Evolutionary conservation across 2,329 filamentous ascomycete genomes (phyloP).

Genomic region (Diaporthe sp.): DNA sequence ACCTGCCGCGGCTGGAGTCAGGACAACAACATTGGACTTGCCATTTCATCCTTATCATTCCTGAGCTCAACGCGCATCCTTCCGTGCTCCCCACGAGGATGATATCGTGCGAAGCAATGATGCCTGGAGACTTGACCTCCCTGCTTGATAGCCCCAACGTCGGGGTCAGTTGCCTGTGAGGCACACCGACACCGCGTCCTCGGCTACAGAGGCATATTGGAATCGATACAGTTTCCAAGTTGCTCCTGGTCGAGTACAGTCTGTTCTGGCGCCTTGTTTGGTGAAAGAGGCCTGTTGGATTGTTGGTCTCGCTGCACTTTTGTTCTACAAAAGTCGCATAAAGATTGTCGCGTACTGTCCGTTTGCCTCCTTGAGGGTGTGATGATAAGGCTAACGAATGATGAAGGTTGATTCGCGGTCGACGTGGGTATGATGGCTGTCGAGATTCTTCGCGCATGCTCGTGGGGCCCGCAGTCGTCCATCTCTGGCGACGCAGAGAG

Average conservation of each 20-base stretch:
- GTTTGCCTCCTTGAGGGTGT: neutral
- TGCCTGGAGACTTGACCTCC: slow-evolving; percentile 30
- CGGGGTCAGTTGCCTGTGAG: slow-evolving; percentile 55
- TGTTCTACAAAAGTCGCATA: neutral
- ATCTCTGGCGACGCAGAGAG: neutral
- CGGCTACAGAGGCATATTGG: slow-evolving; percentile 42
- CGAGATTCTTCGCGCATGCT: neutral
- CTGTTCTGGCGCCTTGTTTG: neutral
- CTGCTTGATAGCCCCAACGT: slow-evolving; percentile 62
- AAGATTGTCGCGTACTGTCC: neutral
- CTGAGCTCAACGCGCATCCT: slow-evolving; percentile 16
- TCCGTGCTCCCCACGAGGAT: neutral
- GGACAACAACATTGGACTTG: neutral
- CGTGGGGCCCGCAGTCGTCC: neutral
- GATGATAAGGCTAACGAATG: neutral
- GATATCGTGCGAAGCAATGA: slow-evolving; percentile 24
- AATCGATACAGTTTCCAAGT: neutral
- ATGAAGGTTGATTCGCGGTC: neutral
- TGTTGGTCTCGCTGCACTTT: neutral
- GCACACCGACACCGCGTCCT: slow-evolving; percentile 43
- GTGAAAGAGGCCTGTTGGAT: neutral
- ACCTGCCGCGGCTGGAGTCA: neutral
- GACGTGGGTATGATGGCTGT: no score
- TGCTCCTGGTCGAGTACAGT: neutral
- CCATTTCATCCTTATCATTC: slow-evolving; percentile 4